Base-by-base conservation (phyloP, 108 stramenopile genomes). In the Parietichytrium sp. region DNA sequence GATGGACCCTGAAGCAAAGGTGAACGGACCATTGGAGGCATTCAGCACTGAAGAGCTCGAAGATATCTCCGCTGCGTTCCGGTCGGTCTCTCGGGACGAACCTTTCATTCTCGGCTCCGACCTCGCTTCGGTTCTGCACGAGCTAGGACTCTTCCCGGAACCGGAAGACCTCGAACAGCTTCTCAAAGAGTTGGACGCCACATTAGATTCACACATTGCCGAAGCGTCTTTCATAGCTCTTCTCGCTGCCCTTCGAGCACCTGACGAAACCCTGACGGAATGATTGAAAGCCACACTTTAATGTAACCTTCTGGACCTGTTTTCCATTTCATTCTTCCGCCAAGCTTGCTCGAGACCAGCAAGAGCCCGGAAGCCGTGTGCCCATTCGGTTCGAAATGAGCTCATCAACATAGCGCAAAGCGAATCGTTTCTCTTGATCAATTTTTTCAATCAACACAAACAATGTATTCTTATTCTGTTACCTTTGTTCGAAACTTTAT, bases 151-250 rank as follows among this genome's bases (percentile, higher is more conserved):
- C 42, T 72, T 45, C 45, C 61, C 61, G 36, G 38, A 45, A 0
- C 61, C 36, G 42, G 61, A 42, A n/a, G 61, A 72, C 42, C 36
- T 72, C 38, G 61, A 72, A n/a, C 61, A 72, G 42, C 61, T 72
- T 2, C 61, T 72, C 29, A 25, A 45, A n/a, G 61, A 72, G 61
- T 10, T 72, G 10, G 61, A 42, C 13, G 61, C 61, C 42, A 33
- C 36, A 13, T n/a, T 23, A 10, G 61, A 45, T 10, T 72, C 61
- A 1, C 20, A 3, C 38, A 8, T 72, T 42, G 13, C 29, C 3
- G 38, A 45, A 10, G 61, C 36, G 23, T n/a, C 10, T 42, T n/a
- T 72, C 42, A 42, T 72, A 6, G 38, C 38, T 20, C 61, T 72
- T 2, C 42, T 72, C 16, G 61, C 61, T 38, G 61, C 61, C 10